phyloP scores from a whole-genome alignment of 2,329 filamentous ascomycete species.

The Exophiala sp. region DNA sequence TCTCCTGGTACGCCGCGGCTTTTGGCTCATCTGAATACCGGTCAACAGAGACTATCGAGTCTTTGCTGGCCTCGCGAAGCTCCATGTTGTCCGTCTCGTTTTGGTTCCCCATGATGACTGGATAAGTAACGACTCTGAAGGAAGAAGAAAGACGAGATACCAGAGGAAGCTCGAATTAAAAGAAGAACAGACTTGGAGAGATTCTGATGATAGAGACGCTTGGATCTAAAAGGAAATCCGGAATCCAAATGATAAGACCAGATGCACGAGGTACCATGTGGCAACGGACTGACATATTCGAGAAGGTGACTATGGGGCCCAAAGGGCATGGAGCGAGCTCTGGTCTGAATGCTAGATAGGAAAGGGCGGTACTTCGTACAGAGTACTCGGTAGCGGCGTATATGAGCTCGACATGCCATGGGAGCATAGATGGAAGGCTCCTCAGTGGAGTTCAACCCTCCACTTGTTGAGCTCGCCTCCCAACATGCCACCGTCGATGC shows the following conservation, averaged over 20 bases:
- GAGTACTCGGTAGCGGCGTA: neutral
- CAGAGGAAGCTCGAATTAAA: neutral
- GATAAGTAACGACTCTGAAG: neutral
- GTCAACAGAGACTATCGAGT: slow-evolving; percentile 10
- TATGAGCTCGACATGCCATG: neutral
- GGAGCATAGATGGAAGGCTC: neutral
- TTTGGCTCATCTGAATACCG: slow-evolving; percentile 10
- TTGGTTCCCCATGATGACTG: slow-evolving; percentile 6
- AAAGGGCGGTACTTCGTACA: neutral
- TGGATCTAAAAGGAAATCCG: neutral
- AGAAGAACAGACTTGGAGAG: neutral
- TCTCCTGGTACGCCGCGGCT: slow-evolving; percentile 2
- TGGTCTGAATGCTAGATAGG: neutral
- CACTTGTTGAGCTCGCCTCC: neutral
- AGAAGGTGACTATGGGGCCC: slow-evolving; percentile 5
- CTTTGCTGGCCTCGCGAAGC: slow-evolving; percentile 3
- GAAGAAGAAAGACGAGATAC: neutral
- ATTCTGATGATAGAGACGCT: neutral
- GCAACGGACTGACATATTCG: slow-evolving; percentile 1
- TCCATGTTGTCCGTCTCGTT: slow-evolving; percentile 13
- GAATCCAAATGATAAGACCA: neutral
- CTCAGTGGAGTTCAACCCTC: neutral
- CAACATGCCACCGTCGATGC: neutral
- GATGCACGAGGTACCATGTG: no score
- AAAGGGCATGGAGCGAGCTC: neutral